Percentiles rank a stretch among this genome's conserved stretches.
Evolutionary conservation across 2,329 filamentous ascomycete species (phyloP).

Genomic region (Fusarium torulosum): DNA sequence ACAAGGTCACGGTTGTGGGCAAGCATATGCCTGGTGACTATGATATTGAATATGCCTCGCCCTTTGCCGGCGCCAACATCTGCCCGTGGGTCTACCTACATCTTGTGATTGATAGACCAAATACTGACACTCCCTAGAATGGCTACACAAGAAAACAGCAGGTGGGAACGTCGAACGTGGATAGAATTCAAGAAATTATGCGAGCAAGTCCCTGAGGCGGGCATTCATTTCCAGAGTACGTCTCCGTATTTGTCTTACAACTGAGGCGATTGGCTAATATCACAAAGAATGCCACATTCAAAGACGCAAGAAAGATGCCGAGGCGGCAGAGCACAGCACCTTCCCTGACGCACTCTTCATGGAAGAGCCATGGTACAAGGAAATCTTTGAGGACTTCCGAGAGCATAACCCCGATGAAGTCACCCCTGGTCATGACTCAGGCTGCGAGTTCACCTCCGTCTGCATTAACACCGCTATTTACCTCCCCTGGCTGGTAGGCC

Average conservation of each 20-base stretch:
- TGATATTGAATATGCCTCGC: slow-evolving; percentile 89
- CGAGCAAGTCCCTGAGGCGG: slow-evolving; percentile 78
- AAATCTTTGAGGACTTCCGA: slow-evolving; percentile 77
- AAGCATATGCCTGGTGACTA: slow-evolving; percentile 97
- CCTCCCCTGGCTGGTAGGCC: slow-evolving; percentile 84
- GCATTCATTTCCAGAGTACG: slow-evolving; percentile 81
- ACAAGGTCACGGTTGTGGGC: slow-evolving; percentile 76
- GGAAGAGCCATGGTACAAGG: slow-evolving; percentile 79
- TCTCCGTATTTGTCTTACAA: not conserved
- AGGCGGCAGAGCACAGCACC: slow-evolving; percentile 39
- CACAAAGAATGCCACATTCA: slow-evolving; percentile 61
- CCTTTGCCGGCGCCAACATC: slow-evolving; percentile 88
- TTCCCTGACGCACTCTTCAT: slow-evolving; percentile 73
- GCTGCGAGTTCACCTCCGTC: slow-evolving; percentile 82
- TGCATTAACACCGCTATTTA: slow-evolving; percentile 94
- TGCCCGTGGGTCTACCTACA: slow-evolving; percentile 69
- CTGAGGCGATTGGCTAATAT: slow-evolving; percentile 11
- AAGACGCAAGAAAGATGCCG: slow-evolving; percentile 72
- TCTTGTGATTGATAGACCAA: not conserved
- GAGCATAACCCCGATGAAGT: slow-evolving; percentile 70
- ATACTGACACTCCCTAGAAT: slow-evolving; percentile 54
- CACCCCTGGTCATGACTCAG: slow-evolving; percentile 75
- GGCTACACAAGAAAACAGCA: slow-evolving; percentile 57
- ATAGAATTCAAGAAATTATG: slow-evolving; percentile 70
- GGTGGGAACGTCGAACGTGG: slow-evolving; percentile 75